A percentile compares a stretch with the other conserved stretches of the same genome.
Conservation (phyloP, 805 yeast genomes). For the Yarrowia hollandica region DNA sequence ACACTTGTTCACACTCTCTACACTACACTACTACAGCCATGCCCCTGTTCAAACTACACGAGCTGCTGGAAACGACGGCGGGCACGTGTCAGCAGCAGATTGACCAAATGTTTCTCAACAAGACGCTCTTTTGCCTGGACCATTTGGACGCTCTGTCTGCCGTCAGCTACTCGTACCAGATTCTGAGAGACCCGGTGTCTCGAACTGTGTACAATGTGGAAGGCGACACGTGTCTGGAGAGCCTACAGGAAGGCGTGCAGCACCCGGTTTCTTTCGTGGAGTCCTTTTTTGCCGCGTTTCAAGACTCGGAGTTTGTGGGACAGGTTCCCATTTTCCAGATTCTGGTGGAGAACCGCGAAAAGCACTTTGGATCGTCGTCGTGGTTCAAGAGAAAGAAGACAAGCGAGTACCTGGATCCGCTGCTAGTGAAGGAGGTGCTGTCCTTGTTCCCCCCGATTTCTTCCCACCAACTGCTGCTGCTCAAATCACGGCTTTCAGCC, state of each 20-base stretch:
- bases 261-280: conserved; percentile 3
- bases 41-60: no score
- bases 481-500: not conserved
- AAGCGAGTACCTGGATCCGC: not conserved
- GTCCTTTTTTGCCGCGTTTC: conserved; percentile 4
- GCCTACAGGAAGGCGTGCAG: not conserved
- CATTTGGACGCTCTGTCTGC: conserved; percentile 7
- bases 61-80: conserved; percentile 6
- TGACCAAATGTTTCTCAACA: conserved; percentile 11
- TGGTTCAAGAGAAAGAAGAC: not conserved
- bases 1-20: no score
- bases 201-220: conserved; percentile 3
- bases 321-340: conserved; percentile 11
- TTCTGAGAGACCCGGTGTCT: not conserved
- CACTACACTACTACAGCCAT: no score
- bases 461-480: conserved; percentile 3
- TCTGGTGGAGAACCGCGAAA: not conserved
- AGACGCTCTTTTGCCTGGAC: not conserved
- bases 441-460: not conserved
- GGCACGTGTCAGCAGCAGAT: conserved; percentile 17
- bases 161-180: conserved; percentile 15
- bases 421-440: not conserved
- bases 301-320: conserved; percentile 8
- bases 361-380: not conserved
- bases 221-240: not conserved